Conservation (phyloP, 306 rosid species). For the Chamaecrista fasciculata region DNA sequence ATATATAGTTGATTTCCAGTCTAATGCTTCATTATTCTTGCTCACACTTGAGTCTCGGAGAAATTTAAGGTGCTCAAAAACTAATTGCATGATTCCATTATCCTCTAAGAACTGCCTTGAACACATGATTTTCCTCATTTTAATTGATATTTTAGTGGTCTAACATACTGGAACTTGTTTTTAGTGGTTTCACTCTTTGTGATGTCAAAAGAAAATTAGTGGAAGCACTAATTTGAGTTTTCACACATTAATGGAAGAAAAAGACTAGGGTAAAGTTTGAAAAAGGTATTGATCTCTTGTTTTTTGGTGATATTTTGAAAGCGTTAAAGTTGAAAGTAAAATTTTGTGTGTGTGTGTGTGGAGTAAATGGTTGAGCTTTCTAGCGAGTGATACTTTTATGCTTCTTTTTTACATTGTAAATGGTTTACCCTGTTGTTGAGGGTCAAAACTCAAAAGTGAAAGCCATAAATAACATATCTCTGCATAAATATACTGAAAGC, state of each 20-base stretch:
- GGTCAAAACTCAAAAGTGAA: too few species aligned
- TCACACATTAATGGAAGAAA: background rate
- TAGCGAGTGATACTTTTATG: background rate
- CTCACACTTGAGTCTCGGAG: background rate
- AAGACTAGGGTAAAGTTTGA: too few species aligned
- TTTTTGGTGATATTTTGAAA: too few species aligned
- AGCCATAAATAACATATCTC: background rate
- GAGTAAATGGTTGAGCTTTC: background rate
- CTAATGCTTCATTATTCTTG: background rate
- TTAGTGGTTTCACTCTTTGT: background rate
- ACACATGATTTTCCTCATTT: background rate
- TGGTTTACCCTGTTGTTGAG: too few species aligned
- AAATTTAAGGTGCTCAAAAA: conserved; percentile 4
- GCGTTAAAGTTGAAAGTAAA: too few species aligned
- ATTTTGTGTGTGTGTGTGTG: too few species aligned
- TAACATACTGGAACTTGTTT: background rate
- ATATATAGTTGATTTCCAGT: background rate
- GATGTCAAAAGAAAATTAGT: too few species aligned
- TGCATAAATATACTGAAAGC: background rate
- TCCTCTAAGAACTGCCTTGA: background rate
- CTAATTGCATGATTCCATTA: background rate
- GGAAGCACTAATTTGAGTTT: background rate
- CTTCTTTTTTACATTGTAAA: background rate
- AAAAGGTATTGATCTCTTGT: too few species aligned
- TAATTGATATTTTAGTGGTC: background rate